A percentile compares a stretch with the other conserved stretches of the same genome.
Evolutionary conservation across 1,284 basidiomycete genomes (phyloP).

Genomic region (Volvariella volvacea): DNA sequence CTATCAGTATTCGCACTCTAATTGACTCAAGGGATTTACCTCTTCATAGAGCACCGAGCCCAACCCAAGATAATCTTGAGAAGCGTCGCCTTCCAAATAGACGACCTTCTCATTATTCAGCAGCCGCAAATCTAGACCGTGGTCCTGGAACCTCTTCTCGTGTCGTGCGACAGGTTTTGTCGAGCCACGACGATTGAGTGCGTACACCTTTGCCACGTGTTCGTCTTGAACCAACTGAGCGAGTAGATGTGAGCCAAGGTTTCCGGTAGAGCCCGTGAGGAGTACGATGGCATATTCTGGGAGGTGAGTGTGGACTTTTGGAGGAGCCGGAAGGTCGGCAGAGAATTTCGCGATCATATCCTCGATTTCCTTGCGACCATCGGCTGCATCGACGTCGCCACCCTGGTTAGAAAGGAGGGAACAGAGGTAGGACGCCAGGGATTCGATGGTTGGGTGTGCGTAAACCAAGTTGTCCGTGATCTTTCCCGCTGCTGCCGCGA

Average conservation of each 20-base stretch:
- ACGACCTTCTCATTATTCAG: conserved; percentile 2
- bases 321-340: not conserved
- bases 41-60: not conserved
- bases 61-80: conserved; percentile 5
- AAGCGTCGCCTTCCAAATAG: conserved; percentile 7
- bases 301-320: not conserved
- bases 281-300: conserved; percentile 14
- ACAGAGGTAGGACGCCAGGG: conserved; percentile 19
- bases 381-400: conserved; percentile 8
- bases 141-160: not conserved
- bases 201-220: conserved; percentile 20
- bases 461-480: conserved; percentile 26
- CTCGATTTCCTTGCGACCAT: conserved; percentile 17
- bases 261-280: conserved; percentile 28
- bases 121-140: conserved; percentile 2
- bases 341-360: conserved; percentile 26
- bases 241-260: conserved; percentile 25
- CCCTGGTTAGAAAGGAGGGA: conserved; percentile 14
- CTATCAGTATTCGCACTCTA: too few species aligned
- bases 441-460: conserved; percentile 21
- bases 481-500: conserved; percentile 8
- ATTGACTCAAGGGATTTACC: conserved; percentile 7
- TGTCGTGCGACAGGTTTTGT: conserved; percentile 4
- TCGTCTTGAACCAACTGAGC: conserved; percentile 18
- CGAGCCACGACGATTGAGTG: conserved; percentile 19